Evolutionary conservation across 306 rosid genomes (phyloP).

Genomic region (Morella rubra): DNA sequence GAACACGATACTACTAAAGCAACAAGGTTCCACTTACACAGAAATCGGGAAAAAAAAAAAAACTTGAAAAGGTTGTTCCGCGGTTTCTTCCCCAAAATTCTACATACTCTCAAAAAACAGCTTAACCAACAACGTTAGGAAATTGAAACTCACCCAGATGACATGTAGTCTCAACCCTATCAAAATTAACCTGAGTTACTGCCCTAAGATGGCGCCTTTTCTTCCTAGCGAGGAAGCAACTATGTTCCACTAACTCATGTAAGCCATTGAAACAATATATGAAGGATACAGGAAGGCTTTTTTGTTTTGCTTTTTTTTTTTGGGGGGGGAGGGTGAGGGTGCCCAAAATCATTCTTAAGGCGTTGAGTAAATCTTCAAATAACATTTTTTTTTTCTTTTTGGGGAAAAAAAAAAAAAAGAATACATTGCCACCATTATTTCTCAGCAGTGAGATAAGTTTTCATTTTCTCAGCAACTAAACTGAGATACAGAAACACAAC

Average conservation of each 20-base stretch:
- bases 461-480: constrained; percentile 1
- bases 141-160: not conserved
- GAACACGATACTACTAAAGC: not conserved
- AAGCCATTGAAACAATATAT: not conserved
- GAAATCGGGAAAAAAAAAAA: not conserved
- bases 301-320: no score
- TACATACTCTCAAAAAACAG: not conserved
- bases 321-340: no score
- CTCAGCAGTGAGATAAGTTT: not conserved
- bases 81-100: not conserved
- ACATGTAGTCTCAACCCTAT: not conserved
- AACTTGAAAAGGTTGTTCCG: not conserved
- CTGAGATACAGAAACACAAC: constrained; percentile 3
- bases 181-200: not conserved
- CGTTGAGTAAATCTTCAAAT: not conserved
- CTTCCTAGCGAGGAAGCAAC: not conserved
- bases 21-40: not conserved
- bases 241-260: not conserved
- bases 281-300: no score
- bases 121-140: not conserved
- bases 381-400: not conserved
- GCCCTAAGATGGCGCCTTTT: not conserved
- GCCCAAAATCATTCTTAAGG: no score
- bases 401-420: constrained; percentile 15
- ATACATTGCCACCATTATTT: not conserved